Evolutionary conservation across 1,284 basidiomycete genomes (phyloP).

Genomic region (Veloporphyrellus conicus): DNA sequence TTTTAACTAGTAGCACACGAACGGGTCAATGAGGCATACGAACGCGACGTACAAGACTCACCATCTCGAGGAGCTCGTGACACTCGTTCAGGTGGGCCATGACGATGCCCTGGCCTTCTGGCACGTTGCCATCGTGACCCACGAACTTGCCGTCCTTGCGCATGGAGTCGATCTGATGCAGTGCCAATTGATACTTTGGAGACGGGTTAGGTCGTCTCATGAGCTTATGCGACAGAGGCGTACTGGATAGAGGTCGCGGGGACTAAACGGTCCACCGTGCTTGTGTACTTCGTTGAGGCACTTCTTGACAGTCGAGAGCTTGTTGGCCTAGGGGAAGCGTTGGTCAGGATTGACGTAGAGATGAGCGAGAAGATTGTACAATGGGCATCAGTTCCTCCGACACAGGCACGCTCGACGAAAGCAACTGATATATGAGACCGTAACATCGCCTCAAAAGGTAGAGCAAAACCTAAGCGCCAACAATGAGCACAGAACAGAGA

Average conservation of each 20-base stretch:
- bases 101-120: constrained; percentile 95
- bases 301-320: constrained; percentile 90
- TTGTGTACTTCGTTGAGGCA: constrained; percentile 97
- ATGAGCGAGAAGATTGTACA: constrained; percentile 45
- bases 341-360: background rate
- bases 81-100: constrained; percentile 96
- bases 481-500: background rate
- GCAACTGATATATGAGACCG: constrained; percentile 89
- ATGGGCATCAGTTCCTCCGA: constrained; percentile 97
- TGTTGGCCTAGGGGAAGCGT: constrained; percentile 67
- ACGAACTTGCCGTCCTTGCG: constrained; percentile 92
- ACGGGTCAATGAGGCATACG: background rate
- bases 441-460: constrained; percentile 94
- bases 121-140: constrained; percentile 77
- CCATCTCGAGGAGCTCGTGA: constrained; percentile 93
- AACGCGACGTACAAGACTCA: constrained; percentile 27
- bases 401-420: constrained; percentile 98
- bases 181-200: constrained; percentile 83
- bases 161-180: constrained; percentile 93
- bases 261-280: constrained; percentile 91
- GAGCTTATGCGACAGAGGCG: constrained; percentile 26
- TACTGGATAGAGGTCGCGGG: constrained; percentile 95
- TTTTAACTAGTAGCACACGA: constrained; percentile 57
- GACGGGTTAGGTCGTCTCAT: background rate
- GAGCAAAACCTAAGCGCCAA: constrained; percentile 67